Percentiles rank a stretch among this genome's conserved stretches.
These are phyloP conservation scores for Amanita polypyramis DNA, from an alignment of 768 basidiomycete genomes.

Conservation along the genomic window DNA sequence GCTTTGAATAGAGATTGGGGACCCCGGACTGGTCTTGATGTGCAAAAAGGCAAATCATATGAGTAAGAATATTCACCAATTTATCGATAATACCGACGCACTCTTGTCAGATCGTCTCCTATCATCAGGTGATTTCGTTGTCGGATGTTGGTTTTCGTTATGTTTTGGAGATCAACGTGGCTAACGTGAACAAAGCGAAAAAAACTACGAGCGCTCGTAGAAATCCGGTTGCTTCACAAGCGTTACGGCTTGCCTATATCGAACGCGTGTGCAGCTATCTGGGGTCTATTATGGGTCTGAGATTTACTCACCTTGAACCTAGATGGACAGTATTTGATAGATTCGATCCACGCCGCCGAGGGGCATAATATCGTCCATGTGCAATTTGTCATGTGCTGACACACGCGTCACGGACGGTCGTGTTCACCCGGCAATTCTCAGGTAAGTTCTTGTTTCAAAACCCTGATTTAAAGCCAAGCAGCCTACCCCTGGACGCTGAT, in stretches of 20 bases:
- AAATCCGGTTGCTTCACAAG: not conserved
- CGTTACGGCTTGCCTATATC: not conserved
- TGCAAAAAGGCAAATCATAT: not conserved
- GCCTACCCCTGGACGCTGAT: not conserved
- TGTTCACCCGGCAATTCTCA: not conserved
- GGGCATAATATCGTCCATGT: not conserved
- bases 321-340: not conserved
- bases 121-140: not conserved
- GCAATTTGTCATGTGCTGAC: constrained; percentile 5
- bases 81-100: not conserved
- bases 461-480: not conserved
- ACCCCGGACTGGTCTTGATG: not conserved
- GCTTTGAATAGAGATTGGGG: constrained; percentile 1
- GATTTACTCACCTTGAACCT: not conserved
- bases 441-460: not conserved
- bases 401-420: not conserved
- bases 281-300: not conserved
- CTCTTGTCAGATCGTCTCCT: not conserved
- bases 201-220: not conserved
- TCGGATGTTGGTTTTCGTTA: not conserved
- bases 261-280: not conserved
- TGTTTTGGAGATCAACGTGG: not conserved
- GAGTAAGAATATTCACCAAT: not conserved
- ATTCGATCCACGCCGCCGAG: not conserved
- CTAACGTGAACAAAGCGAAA: not conserved